These are phyloP conservation scores for Rhododendron kiyosumense DNA, from an alignment of 148 eudicot species.

Conservation along the genomic window DNA sequence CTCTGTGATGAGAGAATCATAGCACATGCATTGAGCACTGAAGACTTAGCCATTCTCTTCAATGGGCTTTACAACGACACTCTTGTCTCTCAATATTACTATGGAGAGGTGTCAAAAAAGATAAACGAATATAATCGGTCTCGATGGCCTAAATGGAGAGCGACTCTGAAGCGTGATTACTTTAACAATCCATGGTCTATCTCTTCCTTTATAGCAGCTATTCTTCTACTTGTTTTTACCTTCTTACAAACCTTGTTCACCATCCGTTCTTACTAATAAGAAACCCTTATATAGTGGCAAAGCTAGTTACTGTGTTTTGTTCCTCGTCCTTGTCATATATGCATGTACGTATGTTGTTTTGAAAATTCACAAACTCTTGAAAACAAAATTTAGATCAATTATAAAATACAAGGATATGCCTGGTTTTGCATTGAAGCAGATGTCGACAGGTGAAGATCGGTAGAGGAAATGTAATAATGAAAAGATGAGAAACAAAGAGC, in stretches of 20 bases:
- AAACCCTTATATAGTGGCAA: neutral
- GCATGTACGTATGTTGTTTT: neutral
- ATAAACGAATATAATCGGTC: neutral
- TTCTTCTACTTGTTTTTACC: neutral
- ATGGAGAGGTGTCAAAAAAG: neutral
- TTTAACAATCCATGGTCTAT: conserved; percentile 6
- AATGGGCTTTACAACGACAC: neutral
- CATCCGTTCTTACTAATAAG: neutral
- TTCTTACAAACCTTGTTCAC: conserved; percentile 6
- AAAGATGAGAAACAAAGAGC: neutral
- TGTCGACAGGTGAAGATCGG: neutral
- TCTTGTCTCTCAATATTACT: neutral
- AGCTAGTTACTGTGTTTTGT: neutral
- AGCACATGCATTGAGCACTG: neutral
- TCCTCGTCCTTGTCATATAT: neutral
- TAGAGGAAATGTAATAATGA: neutral
- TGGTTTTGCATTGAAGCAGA: neutral
- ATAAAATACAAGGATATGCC: neutral
- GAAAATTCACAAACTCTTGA: neutral
- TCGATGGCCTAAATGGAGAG: neutral
- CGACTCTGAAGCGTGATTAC: neutral
- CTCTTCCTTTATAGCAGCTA: neutral
- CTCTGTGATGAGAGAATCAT: neutral
- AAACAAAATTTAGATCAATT: neutral
- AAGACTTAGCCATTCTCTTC: neutral